A percentile compares a stretch with the other conserved stretches of the same genome.
phyloP scores from a whole-genome alignment of 352 stramenopile species.

The Detonula confervacea region DNA sequence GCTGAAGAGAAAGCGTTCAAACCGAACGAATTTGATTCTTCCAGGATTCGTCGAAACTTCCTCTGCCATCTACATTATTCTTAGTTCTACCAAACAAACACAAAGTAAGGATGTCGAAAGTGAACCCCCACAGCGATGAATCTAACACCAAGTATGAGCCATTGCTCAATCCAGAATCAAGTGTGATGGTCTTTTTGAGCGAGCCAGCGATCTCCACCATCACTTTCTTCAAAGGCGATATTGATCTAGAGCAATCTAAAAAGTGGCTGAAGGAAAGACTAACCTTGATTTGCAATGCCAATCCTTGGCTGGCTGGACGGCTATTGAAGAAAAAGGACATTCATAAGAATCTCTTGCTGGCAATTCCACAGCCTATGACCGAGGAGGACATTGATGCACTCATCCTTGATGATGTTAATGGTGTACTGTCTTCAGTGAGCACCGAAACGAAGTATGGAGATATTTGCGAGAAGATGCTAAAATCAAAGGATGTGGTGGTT shows the following conservation, averaged over 20 bases:
- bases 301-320: slow-evolving; percentile 34
- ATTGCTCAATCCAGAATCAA: slow-evolving; percentile 25
- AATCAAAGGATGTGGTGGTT: slow-evolving; percentile 28
- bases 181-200: slow-evolving; percentile 27
- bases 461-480: slow-evolving; percentile 20
- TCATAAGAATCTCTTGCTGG: slow-evolving; percentile 31
- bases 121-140: not conserved
- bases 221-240: slow-evolving; percentile 27
- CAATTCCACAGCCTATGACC: slow-evolving; percentile 4
- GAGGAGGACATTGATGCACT: slow-evolving; percentile 35
- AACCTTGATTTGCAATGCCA: slow-evolving; percentile 25
- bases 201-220: slow-evolving; percentile 33
- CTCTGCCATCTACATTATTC: too few species aligned
- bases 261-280: slow-evolving; percentile 21
- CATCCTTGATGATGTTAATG: not conserved
- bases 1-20: too few species aligned
- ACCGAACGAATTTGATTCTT: too few species aligned
- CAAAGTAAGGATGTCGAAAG: not conserved
- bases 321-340: slow-evolving; percentile 35
- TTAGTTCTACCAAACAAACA: too few species aligned
- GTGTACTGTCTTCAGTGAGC: slow-evolving; percentile 3
- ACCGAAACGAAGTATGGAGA: slow-evolving; percentile 17
- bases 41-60: too few species aligned
- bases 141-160: too few species aligned
- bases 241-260: slow-evolving; percentile 23